phyloP scores from a whole-genome alignment of 2,329 filamentous ascomycete species.

The Penicillium sp. region DNA sequence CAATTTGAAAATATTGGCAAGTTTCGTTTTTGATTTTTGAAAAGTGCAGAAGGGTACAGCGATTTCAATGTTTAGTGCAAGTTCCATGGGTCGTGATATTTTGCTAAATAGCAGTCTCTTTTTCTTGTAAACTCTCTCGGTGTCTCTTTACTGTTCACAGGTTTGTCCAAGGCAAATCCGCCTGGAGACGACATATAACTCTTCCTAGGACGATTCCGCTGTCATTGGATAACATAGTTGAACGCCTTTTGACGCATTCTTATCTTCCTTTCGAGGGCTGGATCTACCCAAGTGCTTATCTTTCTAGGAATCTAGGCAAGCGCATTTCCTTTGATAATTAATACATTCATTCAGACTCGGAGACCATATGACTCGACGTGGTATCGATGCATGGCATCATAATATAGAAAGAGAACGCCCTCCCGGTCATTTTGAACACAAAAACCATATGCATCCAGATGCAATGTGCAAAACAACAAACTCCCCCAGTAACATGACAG shows the following conservation, averaged over 20 bases:
- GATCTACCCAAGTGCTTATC: neutral
- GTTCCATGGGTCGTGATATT: slow-evolving; percentile 9
- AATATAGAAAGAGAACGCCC: neutral
- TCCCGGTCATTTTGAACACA: neutral
- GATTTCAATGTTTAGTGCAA: slow-evolving; percentile 11
- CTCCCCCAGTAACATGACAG: neutral
- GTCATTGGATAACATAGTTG: neutral
- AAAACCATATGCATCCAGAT: neutral
- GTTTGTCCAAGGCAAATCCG: neutral
- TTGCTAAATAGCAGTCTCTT: slow-evolving; percentile 14
- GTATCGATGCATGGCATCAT: neutral
- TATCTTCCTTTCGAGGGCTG: neutral
- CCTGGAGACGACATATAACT: neutral
- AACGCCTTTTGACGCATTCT: neutral
- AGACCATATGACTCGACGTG: neutral
- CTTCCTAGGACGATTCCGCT: neutral
- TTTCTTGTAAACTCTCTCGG: slow-evolving; percentile 1
- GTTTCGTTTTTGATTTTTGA: slow-evolving; percentile 1
- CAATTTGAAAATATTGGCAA: slow-evolving; percentile 7
- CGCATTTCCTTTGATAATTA: neutral
- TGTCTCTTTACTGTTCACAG: neutral
- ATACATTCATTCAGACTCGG: neutral
- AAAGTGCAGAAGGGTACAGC: slow-evolving; percentile 14
- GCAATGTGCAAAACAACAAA: neutral
- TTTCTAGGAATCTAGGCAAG: neutral